phyloP scores from a whole-genome alignment of 2,329 filamentous ascomycete species.

The Falciphora oryzae region DNA sequence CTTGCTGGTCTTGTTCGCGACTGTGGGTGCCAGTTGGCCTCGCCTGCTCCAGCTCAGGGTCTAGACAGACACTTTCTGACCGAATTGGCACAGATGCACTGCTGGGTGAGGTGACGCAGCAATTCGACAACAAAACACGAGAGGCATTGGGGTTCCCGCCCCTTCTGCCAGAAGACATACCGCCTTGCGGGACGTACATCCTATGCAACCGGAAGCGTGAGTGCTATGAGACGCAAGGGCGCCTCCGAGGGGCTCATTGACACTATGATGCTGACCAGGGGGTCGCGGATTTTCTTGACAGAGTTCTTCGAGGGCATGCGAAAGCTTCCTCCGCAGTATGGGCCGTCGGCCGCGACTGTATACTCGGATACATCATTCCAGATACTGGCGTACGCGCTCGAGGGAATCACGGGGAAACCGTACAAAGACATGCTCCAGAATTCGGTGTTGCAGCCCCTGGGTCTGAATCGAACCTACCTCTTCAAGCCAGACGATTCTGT shows the following conservation, averaged over 20 bases:
- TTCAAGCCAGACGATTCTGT: constrained; percentile 12
- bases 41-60: not conserved
- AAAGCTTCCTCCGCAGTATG: constrained; percentile 10
- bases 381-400: constrained; percentile 32
- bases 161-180: constrained; percentile 11
- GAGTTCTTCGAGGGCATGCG: constrained; percentile 15
- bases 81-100: constrained; percentile 8
- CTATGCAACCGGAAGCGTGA: constrained; percentile 14
- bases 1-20: constrained; percentile 30
- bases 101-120: constrained; percentile 13
- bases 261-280: not conserved
- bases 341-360: constrained; percentile 12
- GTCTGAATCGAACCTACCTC: constrained; percentile 24
- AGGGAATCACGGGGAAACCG: constrained; percentile 30
- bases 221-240: not conserved
- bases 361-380: constrained; percentile 33
- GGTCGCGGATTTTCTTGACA: not conserved
- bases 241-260: not conserved
- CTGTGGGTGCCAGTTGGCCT: constrained; percentile 21
- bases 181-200: constrained; percentile 11
- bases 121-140: constrained; percentile 3
- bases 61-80: not conserved
- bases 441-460: constrained; percentile 26
- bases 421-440: constrained; percentile 23
- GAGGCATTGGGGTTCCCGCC: constrained; percentile 14